Evolutionary conservation across 257 asterid species (phyloP).

Genomic region (Gardenia jasminoides): DNA sequence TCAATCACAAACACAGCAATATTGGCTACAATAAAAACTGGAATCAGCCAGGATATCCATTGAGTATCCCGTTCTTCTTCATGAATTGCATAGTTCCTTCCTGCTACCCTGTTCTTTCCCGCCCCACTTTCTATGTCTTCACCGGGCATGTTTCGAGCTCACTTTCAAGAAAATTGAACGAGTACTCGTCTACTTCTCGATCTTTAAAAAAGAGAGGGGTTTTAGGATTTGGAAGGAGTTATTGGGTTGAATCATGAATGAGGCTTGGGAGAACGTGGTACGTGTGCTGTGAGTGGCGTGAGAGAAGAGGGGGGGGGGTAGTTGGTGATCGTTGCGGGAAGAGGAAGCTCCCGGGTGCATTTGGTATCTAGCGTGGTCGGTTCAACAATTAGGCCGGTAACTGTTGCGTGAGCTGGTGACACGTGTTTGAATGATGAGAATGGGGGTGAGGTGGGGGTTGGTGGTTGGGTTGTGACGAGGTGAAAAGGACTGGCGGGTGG

Average conservation of each 20-base stretch:
- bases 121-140: constrained; percentile 59
- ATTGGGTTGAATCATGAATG: background rate
- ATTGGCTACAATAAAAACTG: constrained; percentile 59
- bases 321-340: background rate
- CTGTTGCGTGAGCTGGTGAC: background rate
- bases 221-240: background rate
- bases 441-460: background rate
- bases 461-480: background rate
- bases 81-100: constrained; percentile 12
- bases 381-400: background rate
- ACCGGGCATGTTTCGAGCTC: constrained; percentile 34
- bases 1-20: constrained; percentile 56
- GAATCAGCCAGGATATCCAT: constrained; percentile 86
- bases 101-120: constrained; percentile 34
- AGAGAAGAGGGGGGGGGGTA: constrained; percentile 10
- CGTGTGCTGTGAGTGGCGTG: background rate
- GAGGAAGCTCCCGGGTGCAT: background rate
- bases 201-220: background rate
- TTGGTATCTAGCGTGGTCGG: background rate
- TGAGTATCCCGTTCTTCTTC: constrained; percentile 44
- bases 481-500: background rate
- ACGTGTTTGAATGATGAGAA: background rate
- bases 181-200: background rate
- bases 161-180: background rate
- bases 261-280: background rate